Evolutionary conservation across 169 alveolate species (phyloP).

Genomic region (Plasmodium adleri): DNA sequence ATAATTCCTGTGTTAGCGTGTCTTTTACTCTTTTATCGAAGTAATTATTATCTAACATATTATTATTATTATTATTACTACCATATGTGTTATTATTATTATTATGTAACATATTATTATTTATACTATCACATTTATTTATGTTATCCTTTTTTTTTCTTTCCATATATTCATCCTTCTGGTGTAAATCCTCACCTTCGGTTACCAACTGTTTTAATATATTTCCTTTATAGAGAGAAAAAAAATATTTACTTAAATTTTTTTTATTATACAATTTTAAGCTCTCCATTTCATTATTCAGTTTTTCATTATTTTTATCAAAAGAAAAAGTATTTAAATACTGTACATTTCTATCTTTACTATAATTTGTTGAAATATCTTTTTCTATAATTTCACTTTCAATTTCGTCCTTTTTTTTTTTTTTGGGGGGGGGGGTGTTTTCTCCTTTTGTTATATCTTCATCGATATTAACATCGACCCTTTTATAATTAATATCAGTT

Average conservation of each 20-base stretch:
- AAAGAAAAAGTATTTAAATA: conserved; percentile 16
- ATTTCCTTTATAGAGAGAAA: conserved; percentile 55
- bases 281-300: conserved; percentile 3
- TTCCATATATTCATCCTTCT: conserved; percentile 4
- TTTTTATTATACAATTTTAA: conserved; percentile 70
- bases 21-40: neutral
- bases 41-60: neutral
- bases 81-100: neutral
- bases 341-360: conserved; percentile 20
- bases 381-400: conserved; percentile 14
- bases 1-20: conserved; percentile 8
- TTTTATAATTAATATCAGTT: conserved; percentile 21
- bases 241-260: conserved; percentile 62
- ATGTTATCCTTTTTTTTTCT: neutral
- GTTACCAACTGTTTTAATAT: conserved; percentile 70
- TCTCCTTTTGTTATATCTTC: neutral
- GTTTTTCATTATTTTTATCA: conserved; percentile 5
- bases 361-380: conserved; percentile 20
- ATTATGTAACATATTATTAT: no score
- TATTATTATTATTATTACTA: neutral
- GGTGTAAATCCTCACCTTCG: conserved; percentile 59
- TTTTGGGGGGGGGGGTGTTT: neutral
- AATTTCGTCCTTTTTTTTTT: neutral
- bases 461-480: conserved; percentile 3
- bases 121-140: no score